Evolutionary conservation across 768 basidiomycete species (phyloP).

Genomic region (Serpula lacrymans): DNA sequence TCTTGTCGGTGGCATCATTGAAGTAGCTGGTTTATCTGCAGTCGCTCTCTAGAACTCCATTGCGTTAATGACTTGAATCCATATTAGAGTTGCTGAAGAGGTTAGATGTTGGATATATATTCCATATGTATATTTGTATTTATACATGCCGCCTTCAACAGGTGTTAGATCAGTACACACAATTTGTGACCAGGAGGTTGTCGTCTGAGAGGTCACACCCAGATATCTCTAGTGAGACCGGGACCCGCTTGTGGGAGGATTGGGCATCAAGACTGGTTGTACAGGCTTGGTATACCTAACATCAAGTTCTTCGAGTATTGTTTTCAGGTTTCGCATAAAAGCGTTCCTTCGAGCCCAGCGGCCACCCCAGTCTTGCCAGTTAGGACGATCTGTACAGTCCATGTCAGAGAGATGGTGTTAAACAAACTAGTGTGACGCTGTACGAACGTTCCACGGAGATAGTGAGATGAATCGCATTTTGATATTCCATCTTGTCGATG

Average conservation of each 20-base stretch:
- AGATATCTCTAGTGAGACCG: too few relatives aligned
- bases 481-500: slow-evolving; percentile 78
- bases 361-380: slow-evolving; percentile 88
- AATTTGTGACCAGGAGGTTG: slow-evolving; percentile 2
- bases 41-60: slow-evolving; percentile 50
- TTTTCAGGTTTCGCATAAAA: slow-evolving; percentile 76
- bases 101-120: slow-evolving; percentile 1
- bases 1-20: slow-evolving; percentile 90
- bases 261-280: slow-evolving; percentile 63
- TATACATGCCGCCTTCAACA: slow-evolving; percentile 33
- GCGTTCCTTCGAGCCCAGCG: slow-evolving; percentile 70
- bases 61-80: slow-evolving; percentile 2
- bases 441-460: slow-evolving; percentile 71
- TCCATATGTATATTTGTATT: not conserved
- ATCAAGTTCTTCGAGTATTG: slow-evolving; percentile 69
- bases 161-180: slow-evolving; percentile 12
- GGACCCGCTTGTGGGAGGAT: not conserved
- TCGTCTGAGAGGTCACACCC: too few relatives aligned
- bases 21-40: slow-evolving; percentile 80
- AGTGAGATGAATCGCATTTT: slow-evolving; percentile 64
- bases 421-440: slow-evolving; percentile 1
- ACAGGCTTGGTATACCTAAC: slow-evolving; percentile 67
- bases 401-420: not conserved
- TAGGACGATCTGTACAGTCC: slow-evolving; percentile 54
- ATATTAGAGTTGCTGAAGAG: not conserved